These are phyloP conservation scores for Xylariales sp. DNA, from an alignment of 2,329 filamentous ascomycete genomes.

Conservation along the genomic window DNA sequence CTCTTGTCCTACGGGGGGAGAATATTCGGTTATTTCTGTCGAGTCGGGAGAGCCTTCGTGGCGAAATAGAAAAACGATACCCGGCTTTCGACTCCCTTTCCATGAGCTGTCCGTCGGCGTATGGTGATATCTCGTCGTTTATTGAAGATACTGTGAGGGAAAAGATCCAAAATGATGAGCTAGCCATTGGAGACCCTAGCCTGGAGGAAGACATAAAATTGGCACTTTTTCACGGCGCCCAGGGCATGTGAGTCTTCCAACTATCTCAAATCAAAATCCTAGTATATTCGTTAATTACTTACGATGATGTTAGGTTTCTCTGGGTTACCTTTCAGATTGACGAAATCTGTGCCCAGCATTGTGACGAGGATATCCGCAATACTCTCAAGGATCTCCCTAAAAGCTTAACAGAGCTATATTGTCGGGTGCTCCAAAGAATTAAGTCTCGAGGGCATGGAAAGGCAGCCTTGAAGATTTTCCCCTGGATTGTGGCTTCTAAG, in stretches of 20 bases:
- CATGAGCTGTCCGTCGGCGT: background rate
- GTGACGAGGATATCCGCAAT: slow-evolving; percentile 44
- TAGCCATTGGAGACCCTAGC: slow-evolving; percentile 18
- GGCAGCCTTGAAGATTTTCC: slow-evolving; percentile 45
- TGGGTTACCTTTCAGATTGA: slow-evolving; percentile 39
- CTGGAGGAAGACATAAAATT: slow-evolving; percentile 44
- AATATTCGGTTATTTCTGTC: slow-evolving; percentile 9
- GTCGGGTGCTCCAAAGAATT: slow-evolving; percentile 34
- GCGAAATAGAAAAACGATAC: background rate
- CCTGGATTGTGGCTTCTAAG: slow-evolving; percentile 50
- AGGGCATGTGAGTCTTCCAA: slow-evolving; percentile 50
- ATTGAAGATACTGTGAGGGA: slow-evolving; percentile 12
- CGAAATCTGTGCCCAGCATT: slow-evolving; percentile 35
- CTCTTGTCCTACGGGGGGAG: too few species aligned
- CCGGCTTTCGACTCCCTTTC: background rate
- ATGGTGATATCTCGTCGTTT: slow-evolving; percentile 8
- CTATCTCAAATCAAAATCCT: too few species aligned
- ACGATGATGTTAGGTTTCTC: slow-evolving; percentile 35
- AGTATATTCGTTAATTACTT: background rate
- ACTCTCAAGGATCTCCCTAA: slow-evolving; percentile 49
- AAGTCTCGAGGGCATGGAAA: background rate
- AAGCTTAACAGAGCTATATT: slow-evolving; percentile 48
- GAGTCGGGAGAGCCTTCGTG: background rate
- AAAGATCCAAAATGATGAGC: background rate
- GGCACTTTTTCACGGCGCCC: slow-evolving; percentile 45